Evolutionary conservation across 1,139 yeast species (phyloP), one percentile per base, ranked within the genome.

Genomic region (Pichia cactophila): DNA sequence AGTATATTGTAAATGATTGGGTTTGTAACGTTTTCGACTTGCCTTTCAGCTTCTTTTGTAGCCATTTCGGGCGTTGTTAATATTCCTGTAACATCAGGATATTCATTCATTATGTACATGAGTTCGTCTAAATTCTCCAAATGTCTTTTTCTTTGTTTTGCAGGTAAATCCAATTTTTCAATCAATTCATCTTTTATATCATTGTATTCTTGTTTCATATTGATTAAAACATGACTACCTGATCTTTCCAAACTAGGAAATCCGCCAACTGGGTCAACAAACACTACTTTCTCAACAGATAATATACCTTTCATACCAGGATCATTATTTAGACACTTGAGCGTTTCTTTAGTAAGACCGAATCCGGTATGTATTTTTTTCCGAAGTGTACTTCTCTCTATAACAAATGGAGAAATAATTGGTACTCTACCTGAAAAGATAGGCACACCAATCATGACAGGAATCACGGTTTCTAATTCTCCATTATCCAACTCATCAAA

Each of bases 1-100:
- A 92, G 71, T 9, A 92, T 78, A 62, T 92, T 92, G 66, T 89
- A 88, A 11, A 92, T 80, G 39, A 92, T 77, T 0, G 98, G 97
- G 62, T 90, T 88, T 64, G 75, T 76, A 73, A 57, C 71, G 64
- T 60, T 70, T 20, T 47, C 52, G 14, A 92, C 77, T 1, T 97
- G 97, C 63, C 90, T 87, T 65, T 74, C 75, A 73, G 56, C 70
- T 65, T 61, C 71, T 68, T 53, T 72, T 14, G 63, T 65, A 26
- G 79, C 78, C 31, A 70, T 69, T 11, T 50, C 51, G 0, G 81
- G 79, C 0, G 80, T 75, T 3, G 81, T 77, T 49, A 77, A 72
- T 12, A 77, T 61, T 2, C 81, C 82, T 0, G 81, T 58, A 53
- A 69, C 75, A 56, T 62, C 64, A 43, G 65, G 86, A 68, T 59